Conservation (phyloP, 2,329 filamentous ascomycete genomes). For the Aspergillus ruber region DNA sequence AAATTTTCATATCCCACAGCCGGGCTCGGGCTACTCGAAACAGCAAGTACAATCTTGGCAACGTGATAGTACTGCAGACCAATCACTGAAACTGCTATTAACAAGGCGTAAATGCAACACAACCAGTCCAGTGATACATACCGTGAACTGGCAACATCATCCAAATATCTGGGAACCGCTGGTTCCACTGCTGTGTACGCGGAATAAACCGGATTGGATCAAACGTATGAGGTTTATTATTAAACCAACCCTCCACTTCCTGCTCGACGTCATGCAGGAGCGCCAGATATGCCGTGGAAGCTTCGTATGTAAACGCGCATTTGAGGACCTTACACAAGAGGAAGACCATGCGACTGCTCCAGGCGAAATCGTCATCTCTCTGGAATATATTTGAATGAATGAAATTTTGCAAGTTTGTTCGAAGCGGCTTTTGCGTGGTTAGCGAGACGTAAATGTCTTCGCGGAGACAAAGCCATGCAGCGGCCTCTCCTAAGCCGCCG, state of each 20-base stretch:
- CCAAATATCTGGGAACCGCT: constrained; percentile 24
- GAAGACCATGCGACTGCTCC: constrained; percentile 31
- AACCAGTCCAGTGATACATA: neutral
- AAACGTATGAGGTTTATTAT: constrained; percentile 16
- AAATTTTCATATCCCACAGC: constrained; percentile 14
- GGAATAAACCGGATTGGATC: constrained; percentile 20
- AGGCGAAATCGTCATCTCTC: constrained; percentile 30
- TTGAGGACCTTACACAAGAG: constrained; percentile 28
- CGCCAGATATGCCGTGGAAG: neutral
- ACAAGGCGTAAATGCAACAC: neutral
- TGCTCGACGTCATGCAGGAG: constrained; percentile 2
- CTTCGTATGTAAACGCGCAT: constrained; percentile 9
- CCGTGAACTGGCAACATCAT: constrained; percentile 28
- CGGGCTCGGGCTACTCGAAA: constrained; percentile 9
- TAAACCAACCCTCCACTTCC: constrained; percentile 18
- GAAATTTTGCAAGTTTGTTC: constrained; percentile 31
- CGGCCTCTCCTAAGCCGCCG: constrained; percentile 33
- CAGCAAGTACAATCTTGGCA: constrained; percentile 23
- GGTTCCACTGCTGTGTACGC: constrained; percentile 11
- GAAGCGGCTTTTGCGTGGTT: constrained; percentile 25
- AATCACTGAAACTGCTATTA: constrained; percentile 16
- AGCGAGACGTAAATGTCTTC: constrained; percentile 35
- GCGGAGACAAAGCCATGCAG: constrained; percentile 35
- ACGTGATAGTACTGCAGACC: constrained; percentile 32
- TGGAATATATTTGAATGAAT: constrained; percentile 25